Percentiles rank a stretch among this genome's conserved stretches.
phyloP scores from a whole-genome alignment of 306 rosid species.

The Acacia confusa region DNA sequence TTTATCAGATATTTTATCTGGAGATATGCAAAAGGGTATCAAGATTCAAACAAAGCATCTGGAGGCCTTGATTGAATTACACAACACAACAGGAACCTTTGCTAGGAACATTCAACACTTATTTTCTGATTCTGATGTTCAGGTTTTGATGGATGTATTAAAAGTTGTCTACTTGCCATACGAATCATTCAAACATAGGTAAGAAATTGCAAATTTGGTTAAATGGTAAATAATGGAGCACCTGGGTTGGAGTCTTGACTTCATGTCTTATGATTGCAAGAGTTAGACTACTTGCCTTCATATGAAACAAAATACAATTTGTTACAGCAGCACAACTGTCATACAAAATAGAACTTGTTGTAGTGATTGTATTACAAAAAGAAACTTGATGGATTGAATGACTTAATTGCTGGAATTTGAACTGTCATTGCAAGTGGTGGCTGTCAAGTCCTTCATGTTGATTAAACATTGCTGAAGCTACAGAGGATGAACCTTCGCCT shows the following conservation, averaged over 20 bases:
- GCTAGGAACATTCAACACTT: conserved; percentile 94
- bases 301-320: no score
- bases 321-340: no score
- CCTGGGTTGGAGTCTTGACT: conserved; percentile 17
- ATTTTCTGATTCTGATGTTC: conserved; percentile 79
- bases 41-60: conserved; percentile 91
- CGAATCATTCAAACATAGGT: conserved; percentile 94
- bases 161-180: conserved; percentile 85
- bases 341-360: no score
- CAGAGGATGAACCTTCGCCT: no score
- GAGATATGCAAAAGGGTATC: conserved; percentile 97
- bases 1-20: conserved; percentile 79
- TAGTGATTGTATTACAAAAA: no score
- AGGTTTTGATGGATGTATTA: conserved; percentile 69
- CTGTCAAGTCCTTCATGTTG: no score
- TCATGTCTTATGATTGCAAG: conserved; percentile 6
- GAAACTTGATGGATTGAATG: no score
- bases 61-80: conserved; percentile 87
- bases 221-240: background rate
- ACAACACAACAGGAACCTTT: conserved; percentile 91
- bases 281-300: no score
- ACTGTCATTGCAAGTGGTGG: no score
- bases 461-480: no score
- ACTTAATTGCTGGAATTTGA: no score
- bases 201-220: conserved; percentile 30